A percentile compares a stretch with the other conserved stretches of the same genome.
Conservation (phyloP, 2,329 filamentous ascomycete species). For the Mariannaea sp. region DNA sequence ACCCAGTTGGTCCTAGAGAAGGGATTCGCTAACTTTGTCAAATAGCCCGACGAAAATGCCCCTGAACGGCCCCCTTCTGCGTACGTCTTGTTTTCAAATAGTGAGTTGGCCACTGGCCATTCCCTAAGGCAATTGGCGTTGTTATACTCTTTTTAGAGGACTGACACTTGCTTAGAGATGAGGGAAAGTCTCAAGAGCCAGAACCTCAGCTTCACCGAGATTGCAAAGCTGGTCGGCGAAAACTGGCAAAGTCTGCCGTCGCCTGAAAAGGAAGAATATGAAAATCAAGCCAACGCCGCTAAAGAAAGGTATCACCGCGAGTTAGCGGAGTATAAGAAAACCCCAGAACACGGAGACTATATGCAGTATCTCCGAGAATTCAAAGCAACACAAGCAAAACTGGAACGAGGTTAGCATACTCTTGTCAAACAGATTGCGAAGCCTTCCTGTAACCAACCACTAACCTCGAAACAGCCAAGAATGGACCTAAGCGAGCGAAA, state of each 20-base stretch:
- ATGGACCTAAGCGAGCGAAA: constrained; percentile 55
- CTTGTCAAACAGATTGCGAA: neutral
- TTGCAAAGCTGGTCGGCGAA: constrained; percentile 81
- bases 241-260: constrained; percentile 76
- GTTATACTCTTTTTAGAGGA: constrained; percentile 3
- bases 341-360: constrained; percentile 69
- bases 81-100: constrained; percentile 86
- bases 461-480: constrained; percentile 34
- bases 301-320: constrained; percentile 80
- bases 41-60: constrained; percentile 74
- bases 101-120: constrained; percentile 52
- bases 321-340: constrained; percentile 78
- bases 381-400: constrained; percentile 70
- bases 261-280: constrained; percentile 71
- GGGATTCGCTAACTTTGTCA: neutral
- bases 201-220: constrained; percentile 80
- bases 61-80: constrained; percentile 81
- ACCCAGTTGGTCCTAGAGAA: neutral
- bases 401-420: constrained; percentile 54
- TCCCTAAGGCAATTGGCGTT: neutral
- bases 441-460: constrained; percentile 13
- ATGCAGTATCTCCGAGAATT: constrained; percentile 76
- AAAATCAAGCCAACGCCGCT: constrained; percentile 70
- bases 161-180: constrained; percentile 58
- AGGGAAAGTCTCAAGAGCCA: constrained; percentile 77